Conservation (phyloP, 305 asterid species). For the Plantago lanceolata region DNA sequence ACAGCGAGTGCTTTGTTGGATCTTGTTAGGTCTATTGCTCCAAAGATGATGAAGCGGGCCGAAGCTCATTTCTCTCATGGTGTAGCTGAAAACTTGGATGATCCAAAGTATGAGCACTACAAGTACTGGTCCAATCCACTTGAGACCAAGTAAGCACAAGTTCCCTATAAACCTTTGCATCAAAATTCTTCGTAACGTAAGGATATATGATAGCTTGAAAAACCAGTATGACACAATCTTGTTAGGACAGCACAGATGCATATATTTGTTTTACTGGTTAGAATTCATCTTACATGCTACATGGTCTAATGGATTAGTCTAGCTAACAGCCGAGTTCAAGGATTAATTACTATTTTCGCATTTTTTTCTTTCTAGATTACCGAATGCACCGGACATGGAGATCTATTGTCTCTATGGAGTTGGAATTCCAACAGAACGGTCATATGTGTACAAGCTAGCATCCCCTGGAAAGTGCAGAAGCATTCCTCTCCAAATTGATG, state of each 20-base stretch:
- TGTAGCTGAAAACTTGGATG: constrained; percentile 68
- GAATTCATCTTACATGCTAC: not conserved
- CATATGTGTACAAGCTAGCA: constrained; percentile 67
- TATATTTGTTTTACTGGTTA: not conserved
- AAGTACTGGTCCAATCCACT: constrained; percentile 99
- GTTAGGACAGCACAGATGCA: not conserved
- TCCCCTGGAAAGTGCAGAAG: constrained; percentile 52
- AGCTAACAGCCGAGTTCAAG: not conserved
- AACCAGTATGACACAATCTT: not conserved
- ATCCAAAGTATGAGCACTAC: constrained; percentile 68
- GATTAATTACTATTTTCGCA: not conserved
- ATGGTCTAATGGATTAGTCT: not conserved
- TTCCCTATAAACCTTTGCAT: not conserved
- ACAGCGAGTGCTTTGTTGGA: constrained; percentile 52
- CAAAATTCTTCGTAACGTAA: not conserved
- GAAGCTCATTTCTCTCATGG: constrained; percentile 92
- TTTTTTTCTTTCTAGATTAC: constrained; percentile 51
- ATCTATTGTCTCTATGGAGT: constrained; percentile 71
- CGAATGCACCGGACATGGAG: constrained; percentile 85
- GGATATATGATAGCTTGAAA: no score
- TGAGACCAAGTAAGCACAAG: constrained; percentile 62
- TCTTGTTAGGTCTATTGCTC: constrained; percentile 75
- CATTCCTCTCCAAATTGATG: constrained; percentile 80
- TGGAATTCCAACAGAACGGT: constrained; percentile 82
- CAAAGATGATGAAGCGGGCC: constrained; percentile 81